Evolutionary conservation across 1,284 basidiomycete species (phyloP), one percentile per base, ranked within the genome.

Genomic region (Cutaneotrichosporon mucoides): DNA sequence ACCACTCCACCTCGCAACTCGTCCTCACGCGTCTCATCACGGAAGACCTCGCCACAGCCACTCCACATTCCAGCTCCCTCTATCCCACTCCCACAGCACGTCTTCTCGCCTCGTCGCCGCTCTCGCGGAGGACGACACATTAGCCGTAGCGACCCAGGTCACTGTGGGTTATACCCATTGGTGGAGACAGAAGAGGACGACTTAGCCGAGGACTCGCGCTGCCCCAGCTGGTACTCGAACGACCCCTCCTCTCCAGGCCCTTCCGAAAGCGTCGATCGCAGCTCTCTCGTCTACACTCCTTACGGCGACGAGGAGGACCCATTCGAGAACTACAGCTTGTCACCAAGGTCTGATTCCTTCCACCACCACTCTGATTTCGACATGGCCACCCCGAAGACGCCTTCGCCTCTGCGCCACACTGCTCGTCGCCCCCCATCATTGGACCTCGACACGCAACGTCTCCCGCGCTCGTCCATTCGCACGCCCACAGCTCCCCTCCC

Each of bases 131-230:
- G 38, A 40, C 8, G 38, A 40, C 70, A 70, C 56, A 70, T 72
- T 35, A 53, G 58, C 11, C 68, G 71, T 57, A 62, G 51, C 8
- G 68, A 69, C 53, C 72, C 69, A 5, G 63, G 66, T 11, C 54
- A 57, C 7, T 65, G 57, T 35, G 73, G 70, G 3, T 62, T 75
- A 8, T 75, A 70, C 64, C 72, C 71, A 24, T 64, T 75, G 11
- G 59, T 48, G 38, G 73, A 75, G 55, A 57, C 60, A 7, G 68
- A 66, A 13, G 68, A 68, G 41, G 44, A 53, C 24, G 42, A 57
- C 16, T 35, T 52, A 6, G 15, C 13, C 13, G 24, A 45, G 16
- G 10, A 33, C 7, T 16, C 38, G 15, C 41, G 41, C 3, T 57
- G 48, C 10, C 48, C 56, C 12, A 54, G 35, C 36, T 35, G n/a